Conservation (phyloP, 2,329 filamentous ascomycete species). For the Aspergillus japonicus region DNA sequence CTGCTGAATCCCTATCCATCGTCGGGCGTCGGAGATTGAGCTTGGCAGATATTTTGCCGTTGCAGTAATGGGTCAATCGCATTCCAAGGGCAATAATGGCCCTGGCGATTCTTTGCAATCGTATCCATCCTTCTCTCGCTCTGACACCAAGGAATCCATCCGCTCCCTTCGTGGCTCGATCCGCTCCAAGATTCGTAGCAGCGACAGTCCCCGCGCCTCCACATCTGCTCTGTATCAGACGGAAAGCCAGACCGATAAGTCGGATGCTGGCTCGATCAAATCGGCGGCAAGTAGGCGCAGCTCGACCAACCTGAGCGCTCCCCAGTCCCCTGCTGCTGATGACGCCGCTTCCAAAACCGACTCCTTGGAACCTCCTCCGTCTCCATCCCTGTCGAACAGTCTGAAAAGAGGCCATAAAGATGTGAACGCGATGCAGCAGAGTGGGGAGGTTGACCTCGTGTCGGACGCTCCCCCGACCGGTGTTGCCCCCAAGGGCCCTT, state of each 20-base stretch:
- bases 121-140: constrained; percentile 87
- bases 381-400: constrained; percentile 76
- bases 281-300: constrained; percentile 59
- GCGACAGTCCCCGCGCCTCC: constrained; percentile 79
- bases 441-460: constrained; percentile 89
- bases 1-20: constrained; percentile 23
- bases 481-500: constrained; percentile 52
- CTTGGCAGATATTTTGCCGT: constrained; percentile 34
- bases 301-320: constrained; percentile 28
- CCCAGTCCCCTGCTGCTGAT: constrained; percentile 38
- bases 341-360: constrained; percentile 49
- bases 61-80: constrained; percentile 51
- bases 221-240: constrained; percentile 61
- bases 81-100: constrained; percentile 56
- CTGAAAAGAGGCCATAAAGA: constrained; percentile 72
- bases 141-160: constrained; percentile 88
- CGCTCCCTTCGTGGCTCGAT: constrained; percentile 79
- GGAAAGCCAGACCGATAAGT: constrained; percentile 59
- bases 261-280: constrained; percentile 72
- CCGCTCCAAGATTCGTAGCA: constrained; percentile 74
- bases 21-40: constrained; percentile 25
- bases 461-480: constrained; percentile 82
- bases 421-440: constrained; percentile 75
- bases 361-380: constrained; percentile 70
- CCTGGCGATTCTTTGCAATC: constrained; percentile 68